These are phyloP conservation scores for Podospora didyma DNA, from an alignment of 495 filamentous ascomycete genomes.

Conservation along the genomic window DNA sequence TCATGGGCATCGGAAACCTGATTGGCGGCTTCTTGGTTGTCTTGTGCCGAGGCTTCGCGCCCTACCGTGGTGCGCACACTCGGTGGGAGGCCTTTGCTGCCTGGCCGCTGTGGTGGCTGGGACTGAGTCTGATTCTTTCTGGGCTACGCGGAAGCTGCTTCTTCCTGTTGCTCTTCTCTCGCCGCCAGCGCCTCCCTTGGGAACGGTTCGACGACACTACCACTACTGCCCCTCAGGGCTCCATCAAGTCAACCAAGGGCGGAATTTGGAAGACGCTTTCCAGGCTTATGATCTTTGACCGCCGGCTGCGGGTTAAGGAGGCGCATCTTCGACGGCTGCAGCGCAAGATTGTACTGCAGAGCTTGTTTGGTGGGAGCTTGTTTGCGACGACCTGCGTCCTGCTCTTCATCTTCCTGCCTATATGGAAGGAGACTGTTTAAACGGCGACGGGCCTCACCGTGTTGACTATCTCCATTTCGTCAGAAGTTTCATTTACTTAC, in stretches of 20 bases:
- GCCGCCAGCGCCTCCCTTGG: constrained; percentile 38
- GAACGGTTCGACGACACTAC: constrained; percentile 37
- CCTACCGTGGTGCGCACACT: constrained; percentile 26
- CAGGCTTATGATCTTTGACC: constrained; percentile 42
- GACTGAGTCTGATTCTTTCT: constrained; percentile 31
- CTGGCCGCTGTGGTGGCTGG: constrained; percentile 40
- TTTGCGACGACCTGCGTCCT: constrained; percentile 33
- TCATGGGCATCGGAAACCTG: constrained; percentile 30
- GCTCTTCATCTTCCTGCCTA: constrained; percentile 36
- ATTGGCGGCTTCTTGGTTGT: constrained; percentile 30
- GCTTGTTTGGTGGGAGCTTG: constrained; percentile 29
- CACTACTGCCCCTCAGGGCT: too few relatives aligned
- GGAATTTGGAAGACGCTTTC: constrained; percentile 19
- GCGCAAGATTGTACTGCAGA: constrained; percentile 39
- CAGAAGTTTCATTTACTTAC: not conserved
- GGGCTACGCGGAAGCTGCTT: constrained; percentile 39
- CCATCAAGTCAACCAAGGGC: not conserved
- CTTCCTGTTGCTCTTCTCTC: constrained; percentile 39
- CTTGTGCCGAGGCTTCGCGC: constrained; percentile 28
- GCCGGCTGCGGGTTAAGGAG: constrained; percentile 38
- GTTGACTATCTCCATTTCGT: not conserved
- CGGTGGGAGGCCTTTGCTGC: constrained; percentile 34
- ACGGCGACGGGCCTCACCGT: not conserved
- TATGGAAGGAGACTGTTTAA: constrained; percentile 35
- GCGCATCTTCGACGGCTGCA: constrained; percentile 33